Conservation (phyloP, 2,329 filamentous ascomycete species). For the Neopestalotiopsis clavispora region DNA sequence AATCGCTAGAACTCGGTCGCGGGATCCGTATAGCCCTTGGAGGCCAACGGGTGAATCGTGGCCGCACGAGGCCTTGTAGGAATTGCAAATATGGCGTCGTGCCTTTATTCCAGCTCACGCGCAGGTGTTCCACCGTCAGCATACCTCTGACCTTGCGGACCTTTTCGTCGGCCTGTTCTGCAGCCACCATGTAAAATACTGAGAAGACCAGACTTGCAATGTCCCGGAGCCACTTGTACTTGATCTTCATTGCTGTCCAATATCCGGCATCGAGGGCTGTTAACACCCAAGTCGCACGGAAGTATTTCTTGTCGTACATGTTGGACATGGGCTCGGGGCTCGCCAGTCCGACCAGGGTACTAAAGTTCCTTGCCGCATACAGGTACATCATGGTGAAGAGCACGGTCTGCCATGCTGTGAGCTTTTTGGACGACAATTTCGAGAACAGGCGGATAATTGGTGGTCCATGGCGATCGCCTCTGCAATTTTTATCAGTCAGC, state of each 20-base stretch:
- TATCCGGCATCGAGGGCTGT: constrained; percentile 96
- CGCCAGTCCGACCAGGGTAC: constrained; percentile 87
- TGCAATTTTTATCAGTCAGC: constrained; percentile 42
- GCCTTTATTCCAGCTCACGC: constrained; percentile 94
- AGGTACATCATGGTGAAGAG: constrained; percentile 88
- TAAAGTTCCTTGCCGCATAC: constrained; percentile 91
- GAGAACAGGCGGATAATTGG: constrained; percentile 75
- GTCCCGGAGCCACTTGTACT: constrained; percentile 78
- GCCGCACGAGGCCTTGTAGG: constrained; percentile 74
- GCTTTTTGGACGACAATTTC: constrained; percentile 66
- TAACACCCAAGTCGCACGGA: constrained; percentile 94
- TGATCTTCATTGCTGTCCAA: constrained; percentile 97
- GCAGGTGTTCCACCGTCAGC: constrained; percentile 87
- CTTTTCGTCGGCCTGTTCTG: constrained; percentile 95
- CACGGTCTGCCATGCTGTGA: constrained; percentile 90
- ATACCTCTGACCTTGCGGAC: constrained; percentile 87
- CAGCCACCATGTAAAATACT: constrained; percentile 88
- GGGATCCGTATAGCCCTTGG: constrained; percentile 86
- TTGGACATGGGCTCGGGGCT: constrained; percentile 93
- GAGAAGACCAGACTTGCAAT: constrained; percentile 84
- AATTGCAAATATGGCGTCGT: constrained; percentile 84
- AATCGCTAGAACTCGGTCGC: constrained; percentile 78
- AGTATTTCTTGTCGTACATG: constrained; percentile 90
- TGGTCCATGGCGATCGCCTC: constrained; percentile 89
- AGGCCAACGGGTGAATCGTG: constrained; percentile 78